Evolutionary conservation across 2,329 filamentous ascomycete genomes (phyloP).

Genomic region (Xylaria sp.): DNA sequence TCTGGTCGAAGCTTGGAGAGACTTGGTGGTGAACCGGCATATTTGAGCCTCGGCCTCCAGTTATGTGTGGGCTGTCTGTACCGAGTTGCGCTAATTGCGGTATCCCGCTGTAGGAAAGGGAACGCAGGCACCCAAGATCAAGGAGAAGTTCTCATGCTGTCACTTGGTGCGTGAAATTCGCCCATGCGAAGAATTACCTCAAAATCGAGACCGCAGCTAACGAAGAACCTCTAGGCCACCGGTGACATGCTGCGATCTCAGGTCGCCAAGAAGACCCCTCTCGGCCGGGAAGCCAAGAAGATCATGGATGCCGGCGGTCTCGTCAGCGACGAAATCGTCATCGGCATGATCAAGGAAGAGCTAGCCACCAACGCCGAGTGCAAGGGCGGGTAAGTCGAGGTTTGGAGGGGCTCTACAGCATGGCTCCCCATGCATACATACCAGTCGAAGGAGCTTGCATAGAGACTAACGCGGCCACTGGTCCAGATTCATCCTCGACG

Average conservation of each 20-base stretch:
- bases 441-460: constrained; percentile 21
- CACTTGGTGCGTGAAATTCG: constrained; percentile 77
- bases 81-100: constrained; percentile 38
- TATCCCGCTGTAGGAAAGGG: constrained; percentile 80
- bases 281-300: constrained; percentile 98
- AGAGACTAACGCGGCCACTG: constrained; percentile 43
- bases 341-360: constrained; percentile 99
- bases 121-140: constrained; percentile 97
- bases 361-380: constrained; percentile 94
- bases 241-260: constrained; percentile 99
- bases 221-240: constrained; percentile 73
- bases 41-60: constrained; percentile 12
- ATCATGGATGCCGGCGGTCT: constrained; percentile 99
- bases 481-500: constrained; percentile 94
- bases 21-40: not conserved
- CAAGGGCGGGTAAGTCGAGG: constrained; percentile 82
- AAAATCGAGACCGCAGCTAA: constrained; percentile 23
- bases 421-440: not conserved
- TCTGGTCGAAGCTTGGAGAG: constrained; percentile 30
- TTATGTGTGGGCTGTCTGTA: not conserved
- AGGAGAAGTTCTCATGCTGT: constrained; percentile 97
- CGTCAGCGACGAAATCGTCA: constrained; percentile 98
- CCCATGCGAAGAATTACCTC: constrained; percentile 35
- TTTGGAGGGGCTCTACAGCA: constrained; percentile 31
- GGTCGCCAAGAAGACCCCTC: constrained; percentile 94